A percentile compares a stretch with the other conserved stretches of the same genome.
Evolutionary conservation across 805 yeast genomes (phyloP).

Genomic region (Lipomyces sp.): DNA sequence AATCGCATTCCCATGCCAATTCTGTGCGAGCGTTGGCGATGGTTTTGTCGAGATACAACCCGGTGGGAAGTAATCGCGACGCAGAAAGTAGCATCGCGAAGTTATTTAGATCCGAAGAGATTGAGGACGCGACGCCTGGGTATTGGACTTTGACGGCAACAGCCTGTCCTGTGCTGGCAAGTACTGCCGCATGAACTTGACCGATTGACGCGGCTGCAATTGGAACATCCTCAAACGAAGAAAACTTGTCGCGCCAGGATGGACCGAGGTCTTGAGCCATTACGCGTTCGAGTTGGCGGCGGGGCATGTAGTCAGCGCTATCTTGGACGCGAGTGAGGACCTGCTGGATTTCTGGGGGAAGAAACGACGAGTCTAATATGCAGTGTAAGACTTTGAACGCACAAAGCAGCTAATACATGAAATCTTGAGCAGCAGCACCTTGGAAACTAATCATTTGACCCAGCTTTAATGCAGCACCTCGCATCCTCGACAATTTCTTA

Average conservation of each 20-base stretch:
- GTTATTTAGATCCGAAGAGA: constrained; percentile 92
- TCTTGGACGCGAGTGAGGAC: constrained; percentile 85
- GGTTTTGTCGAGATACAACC: constrained; percentile 87
- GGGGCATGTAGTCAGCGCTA: constrained; percentile 96
- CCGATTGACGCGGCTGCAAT: constrained; percentile 98
- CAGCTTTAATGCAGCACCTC: constrained; percentile 97
- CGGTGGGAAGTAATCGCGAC: constrained; percentile 83
- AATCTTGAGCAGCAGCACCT: constrained; percentile 28
- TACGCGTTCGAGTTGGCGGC: constrained; percentile 78
- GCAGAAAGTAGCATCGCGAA: constrained; percentile 82
- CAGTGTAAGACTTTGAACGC: neutral
- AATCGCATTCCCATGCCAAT: constrained; percentile 97
- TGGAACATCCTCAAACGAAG: constrained; percentile 82
- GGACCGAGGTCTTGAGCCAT: constrained; percentile 74
- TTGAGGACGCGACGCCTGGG: constrained; percentile 93
- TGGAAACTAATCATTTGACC: constrained; percentile 98
- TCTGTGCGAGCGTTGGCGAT: constrained; percentile 92
- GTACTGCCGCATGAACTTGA: constrained; percentile 85
- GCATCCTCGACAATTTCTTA: constrained; percentile 85
- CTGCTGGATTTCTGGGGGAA: constrained; percentile 80
- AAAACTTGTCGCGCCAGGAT: constrained; percentile 75
- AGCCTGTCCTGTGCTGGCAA: constrained; percentile 33
- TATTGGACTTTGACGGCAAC: constrained; percentile 97
- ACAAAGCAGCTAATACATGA: neutral
- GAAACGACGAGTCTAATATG: constrained; percentile 25